Evolutionary conservation across 2,329 filamentous ascomycete species (phyloP).

Genomic region (Fusarium sulawesiense): DNA sequence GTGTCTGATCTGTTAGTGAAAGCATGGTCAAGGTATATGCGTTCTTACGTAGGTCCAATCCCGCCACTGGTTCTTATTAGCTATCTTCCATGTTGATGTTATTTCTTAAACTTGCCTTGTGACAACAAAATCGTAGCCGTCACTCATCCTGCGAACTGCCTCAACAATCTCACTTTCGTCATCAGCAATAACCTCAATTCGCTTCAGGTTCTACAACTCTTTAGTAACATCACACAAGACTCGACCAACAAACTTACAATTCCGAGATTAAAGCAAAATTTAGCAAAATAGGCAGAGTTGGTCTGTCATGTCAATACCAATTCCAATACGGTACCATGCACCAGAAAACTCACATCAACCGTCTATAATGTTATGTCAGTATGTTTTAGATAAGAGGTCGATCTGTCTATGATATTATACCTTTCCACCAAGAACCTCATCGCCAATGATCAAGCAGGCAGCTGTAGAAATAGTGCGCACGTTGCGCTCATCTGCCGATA

Average conservation of each 20-base stretch:
- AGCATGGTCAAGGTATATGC: background rate
- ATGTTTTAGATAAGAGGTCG: background rate
- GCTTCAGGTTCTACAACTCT: conserved; percentile 73
- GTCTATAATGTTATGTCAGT: conserved; percentile 44
- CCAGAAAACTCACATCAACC: conserved; percentile 53
- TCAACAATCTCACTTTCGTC: conserved; percentile 92
- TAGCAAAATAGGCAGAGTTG: conserved; percentile 72
- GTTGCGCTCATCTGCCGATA: conserved; percentile 64
- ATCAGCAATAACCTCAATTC: conserved; percentile 93
- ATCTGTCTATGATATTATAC: conserved; percentile 56
- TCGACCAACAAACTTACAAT: conserved; percentile 58
- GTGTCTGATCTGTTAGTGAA: conserved; percentile 68
- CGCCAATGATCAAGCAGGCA: conserved; percentile 94
- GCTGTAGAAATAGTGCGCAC: conserved; percentile 84
- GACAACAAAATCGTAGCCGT: conserved; percentile 91
- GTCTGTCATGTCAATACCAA: conserved; percentile 58
- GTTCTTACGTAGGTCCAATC: conserved; percentile 86
- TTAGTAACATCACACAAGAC: background rate
- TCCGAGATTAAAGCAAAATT: conserved; percentile 72
- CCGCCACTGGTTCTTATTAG: conserved; percentile 71
- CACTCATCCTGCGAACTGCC: conserved; percentile 86
- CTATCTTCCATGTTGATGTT: background rate
- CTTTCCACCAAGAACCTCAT: conserved; percentile 96
- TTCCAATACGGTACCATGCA: conserved; percentile 2
- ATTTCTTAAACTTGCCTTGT: conserved; percentile 68